Percentiles rank a stretch among this genome's conserved stretches.
phyloP scores from a whole-genome alignment of 306 rosid genomes.

The Rosa chinensis region DNA sequence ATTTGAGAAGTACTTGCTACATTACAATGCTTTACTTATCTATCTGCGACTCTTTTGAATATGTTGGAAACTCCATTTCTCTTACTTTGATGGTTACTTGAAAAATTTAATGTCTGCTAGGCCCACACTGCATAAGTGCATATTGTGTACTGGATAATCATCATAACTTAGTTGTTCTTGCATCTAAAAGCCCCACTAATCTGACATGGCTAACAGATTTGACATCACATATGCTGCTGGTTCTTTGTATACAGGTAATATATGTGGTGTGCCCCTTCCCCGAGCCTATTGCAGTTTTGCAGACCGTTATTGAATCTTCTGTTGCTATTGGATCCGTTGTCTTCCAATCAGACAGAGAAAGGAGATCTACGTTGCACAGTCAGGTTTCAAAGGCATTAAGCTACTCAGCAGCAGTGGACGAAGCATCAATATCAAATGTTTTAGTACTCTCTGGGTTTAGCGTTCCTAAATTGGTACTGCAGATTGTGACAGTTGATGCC shows the following conservation, averaged over 20 bases:
- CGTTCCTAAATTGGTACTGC: conserved; percentile 85
- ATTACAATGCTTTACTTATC: background rate
- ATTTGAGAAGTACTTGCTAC: background rate
- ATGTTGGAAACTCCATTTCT: background rate
- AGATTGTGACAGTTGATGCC: conserved; percentile 92
- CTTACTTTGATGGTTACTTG: background rate
- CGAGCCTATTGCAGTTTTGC: conserved; percentile 87
- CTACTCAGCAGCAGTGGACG: conserved; percentile 93
- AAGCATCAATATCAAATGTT: conserved; percentile 82
- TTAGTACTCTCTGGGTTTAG: conserved; percentile 82
- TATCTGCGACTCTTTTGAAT: conserved; percentile 2
- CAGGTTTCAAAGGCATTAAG: conserved; percentile 93
- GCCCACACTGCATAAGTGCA: background rate
- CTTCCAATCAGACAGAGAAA: conserved; percentile 86
- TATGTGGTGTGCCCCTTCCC: conserved; percentile 99
- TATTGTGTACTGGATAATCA: conserved; percentile 1
- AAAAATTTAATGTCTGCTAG: background rate
- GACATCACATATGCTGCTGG: conserved; percentile 16
- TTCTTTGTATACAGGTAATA: conserved; percentile 59
- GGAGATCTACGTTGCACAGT: conserved; percentile 70
- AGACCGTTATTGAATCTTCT: conserved; percentile 86
- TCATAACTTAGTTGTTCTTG: background rate
- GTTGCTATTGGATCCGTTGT: conserved; percentile 86
- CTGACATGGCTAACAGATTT: conserved; percentile 17
- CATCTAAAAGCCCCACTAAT: background rate